Conservation (phyloP, 306 rosid genomes). For the Trifolium dubium region DNA sequence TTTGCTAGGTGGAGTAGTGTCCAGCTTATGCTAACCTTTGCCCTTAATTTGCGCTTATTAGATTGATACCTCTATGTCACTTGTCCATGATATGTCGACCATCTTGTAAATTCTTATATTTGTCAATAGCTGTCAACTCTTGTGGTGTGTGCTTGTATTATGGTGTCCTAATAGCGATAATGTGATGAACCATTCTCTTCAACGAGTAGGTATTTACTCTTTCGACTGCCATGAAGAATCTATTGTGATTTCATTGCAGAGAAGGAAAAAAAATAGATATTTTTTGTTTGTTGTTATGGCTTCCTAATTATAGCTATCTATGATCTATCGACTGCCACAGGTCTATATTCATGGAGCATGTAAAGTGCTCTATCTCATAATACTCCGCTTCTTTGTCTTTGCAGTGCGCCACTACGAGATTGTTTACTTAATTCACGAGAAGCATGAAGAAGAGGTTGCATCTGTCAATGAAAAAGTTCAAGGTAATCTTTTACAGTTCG, state of each 20-base stretch:
- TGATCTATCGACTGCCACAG: no score
- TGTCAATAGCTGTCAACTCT: not conserved
- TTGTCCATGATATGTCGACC: not conserved
- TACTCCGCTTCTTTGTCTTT: constrained; percentile 28
- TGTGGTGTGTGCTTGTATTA: not conserved
- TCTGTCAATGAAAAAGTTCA: constrained; percentile 75
- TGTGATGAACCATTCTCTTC: constrained; percentile 1
- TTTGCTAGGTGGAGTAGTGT: not conserved
- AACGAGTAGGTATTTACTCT: not conserved
- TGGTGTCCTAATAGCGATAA: not conserved
- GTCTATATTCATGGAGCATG: no score
- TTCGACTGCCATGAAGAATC: not conserved
- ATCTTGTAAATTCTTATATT: not conserved
- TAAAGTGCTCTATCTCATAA: constrained; percentile 36
- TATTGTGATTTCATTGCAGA: not conserved
- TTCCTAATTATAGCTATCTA: no score
- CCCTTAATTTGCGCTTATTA: not conserved
- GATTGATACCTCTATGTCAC: not conserved
- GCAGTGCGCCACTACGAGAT: constrained; percentile 94
- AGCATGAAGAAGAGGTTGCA: constrained; percentile 75
- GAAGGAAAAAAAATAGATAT: no score
- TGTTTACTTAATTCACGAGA: constrained; percentile 85
- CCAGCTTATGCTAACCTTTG: not conserved
- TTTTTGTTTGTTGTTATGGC: no score
- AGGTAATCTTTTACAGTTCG: constrained; percentile 48